Base-by-base conservation (phyloP, 176 grass and related monocot species). In the Dendrocalamus sinicus region DNA sequence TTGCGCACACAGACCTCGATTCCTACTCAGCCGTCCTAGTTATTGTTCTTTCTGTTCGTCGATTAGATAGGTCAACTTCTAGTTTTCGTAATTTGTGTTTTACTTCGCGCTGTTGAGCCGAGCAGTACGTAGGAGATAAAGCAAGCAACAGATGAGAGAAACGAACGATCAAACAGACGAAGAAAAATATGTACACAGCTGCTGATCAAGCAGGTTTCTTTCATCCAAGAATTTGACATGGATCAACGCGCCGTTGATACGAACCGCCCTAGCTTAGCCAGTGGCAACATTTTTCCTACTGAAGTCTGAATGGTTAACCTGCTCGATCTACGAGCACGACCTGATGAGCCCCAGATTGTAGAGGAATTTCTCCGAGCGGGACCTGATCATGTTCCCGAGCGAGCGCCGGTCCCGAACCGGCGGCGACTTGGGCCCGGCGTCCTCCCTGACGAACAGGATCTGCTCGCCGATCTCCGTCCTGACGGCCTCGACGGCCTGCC, bases 361-460 rank as follows among this genome's bases (percentile, higher is more conserved):
- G 57, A 97, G 89, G 61, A 97, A 93, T 79, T 95, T 95, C 92
- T 97, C 95, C 10, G 95, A 97, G 23, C 95, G 89, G 11, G 95
- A 93, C 82, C 89, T 52, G 81, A 97, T 91, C 91, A 97, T 89
- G 81, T 88, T 95, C 17, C 95, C 87, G 26, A 97, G 79, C 12
- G 95, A 95, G 1, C 88, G 65, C 19, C 90, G 74, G 12, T 71
- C 65, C 70, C 76, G 67, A 1, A 46, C 72, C 10, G 19, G 19
- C 19, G 90, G 84, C 60, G 91, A 91, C 80, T 22, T 90, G 48
- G 67, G 13, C 40, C 70, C 81, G 41, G 35, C 26, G 39, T 81
- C 64, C 50, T 94, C 89, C 59, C 44, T 85, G 58, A 95, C 92
- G 71, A 89, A 84, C 9, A 98, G 78, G 17, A 88, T 23, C 46